Evolutionary conservation across 1,284 basidiomycete species (phyloP).

Genomic region (Ceratobasidium sp.): DNA sequence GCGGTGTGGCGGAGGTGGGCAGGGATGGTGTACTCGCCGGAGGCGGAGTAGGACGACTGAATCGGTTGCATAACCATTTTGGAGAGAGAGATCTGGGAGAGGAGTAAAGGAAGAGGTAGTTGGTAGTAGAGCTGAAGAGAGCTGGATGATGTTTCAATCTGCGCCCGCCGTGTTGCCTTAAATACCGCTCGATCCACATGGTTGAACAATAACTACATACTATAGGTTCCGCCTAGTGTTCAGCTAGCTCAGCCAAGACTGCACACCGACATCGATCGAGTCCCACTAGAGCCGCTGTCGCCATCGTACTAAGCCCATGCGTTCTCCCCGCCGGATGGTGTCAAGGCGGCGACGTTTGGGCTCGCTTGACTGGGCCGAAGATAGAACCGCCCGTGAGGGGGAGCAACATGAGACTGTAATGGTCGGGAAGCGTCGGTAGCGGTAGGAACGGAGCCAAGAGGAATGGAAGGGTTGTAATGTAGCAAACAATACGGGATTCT

Average conservation of each 20-base stretch:
- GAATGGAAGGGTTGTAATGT: neutral
- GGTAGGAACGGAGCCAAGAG: neutral
- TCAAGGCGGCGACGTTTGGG: slow-evolving; percentile 1
- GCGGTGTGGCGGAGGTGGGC: slow-evolving; percentile 22
- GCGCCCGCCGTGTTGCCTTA: neutral
- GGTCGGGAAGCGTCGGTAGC: neutral
- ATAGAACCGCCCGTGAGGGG: slow-evolving; percentile 12
- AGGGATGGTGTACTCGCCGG: slow-evolving; percentile 16
- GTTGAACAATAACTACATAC: neutral
- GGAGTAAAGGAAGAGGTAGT: neutral
- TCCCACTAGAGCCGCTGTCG: neutral
- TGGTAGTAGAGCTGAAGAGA: neutral
- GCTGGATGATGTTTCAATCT: slow-evolving; percentile 18
- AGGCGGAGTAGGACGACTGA: neutral
- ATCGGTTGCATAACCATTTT: slow-evolving; percentile 25
- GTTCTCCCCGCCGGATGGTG: neutral
- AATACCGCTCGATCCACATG: neutral
- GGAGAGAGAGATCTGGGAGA: neutral
- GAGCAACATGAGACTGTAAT: neutral
- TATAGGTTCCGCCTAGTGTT: neutral
- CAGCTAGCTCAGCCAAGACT: slow-evolving; percentile 4
- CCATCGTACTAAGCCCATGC: neutral
- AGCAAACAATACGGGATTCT: neutral
- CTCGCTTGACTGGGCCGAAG: neutral
- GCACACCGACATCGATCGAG: no score